Evolutionary conservation across 306 rosid species (phyloP), one percentile per base, ranked within the genome.

Genomic region (Abrus pulchellus): DNA sequence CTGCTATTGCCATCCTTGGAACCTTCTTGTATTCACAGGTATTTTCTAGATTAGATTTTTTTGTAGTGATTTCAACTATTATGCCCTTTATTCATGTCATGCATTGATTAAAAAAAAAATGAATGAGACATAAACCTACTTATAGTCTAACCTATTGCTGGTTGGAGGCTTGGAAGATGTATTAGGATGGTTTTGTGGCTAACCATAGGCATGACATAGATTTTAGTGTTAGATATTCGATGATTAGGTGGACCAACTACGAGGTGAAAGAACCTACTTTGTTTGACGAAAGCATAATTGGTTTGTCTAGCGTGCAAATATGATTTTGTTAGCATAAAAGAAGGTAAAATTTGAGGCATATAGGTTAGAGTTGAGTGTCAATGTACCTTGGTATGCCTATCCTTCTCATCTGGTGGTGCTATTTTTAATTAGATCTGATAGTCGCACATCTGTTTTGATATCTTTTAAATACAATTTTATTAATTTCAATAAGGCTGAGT

Each of bases 1-100:
- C 98, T 13, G 98, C 98, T 54, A 90, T 94, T 49, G 98, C 97
- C 5, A 59, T 94, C 80, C 83, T 92, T 1, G 98, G 98, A 87
- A 94, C 98, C 85, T 94, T 92, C 90, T 72, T 94, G 75, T 94
- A 94, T 72, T 94, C 97, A 33, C 98, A 94, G 98, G 98, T 94
- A 87, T 62, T 64, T 80, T 34, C 73, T 34, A 32, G 30, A 83
- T 80, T 38, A 56, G 11, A 41, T 1, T 9, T 44, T 32, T 52
- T 47, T 49, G 32, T 30, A 7, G 47, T 10, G 13, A 74, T 62
- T 29, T 54, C 40, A 52, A 71, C 43, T 60, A 32, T 9, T 14
- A 48, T 60, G 10, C 68, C 49, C 77, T 28, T 68, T 45, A 38
- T 27, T 68, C 43, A 3, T 76, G 8, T 49, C 10, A 40, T 56